Percentiles rank a stretch among this genome's conserved stretches.
These are phyloP conservation scores for Aspergillus sp. DNA, from an alignment of 2,329 filamentous ascomycete genomes.

Conservation along the genomic window DNA sequence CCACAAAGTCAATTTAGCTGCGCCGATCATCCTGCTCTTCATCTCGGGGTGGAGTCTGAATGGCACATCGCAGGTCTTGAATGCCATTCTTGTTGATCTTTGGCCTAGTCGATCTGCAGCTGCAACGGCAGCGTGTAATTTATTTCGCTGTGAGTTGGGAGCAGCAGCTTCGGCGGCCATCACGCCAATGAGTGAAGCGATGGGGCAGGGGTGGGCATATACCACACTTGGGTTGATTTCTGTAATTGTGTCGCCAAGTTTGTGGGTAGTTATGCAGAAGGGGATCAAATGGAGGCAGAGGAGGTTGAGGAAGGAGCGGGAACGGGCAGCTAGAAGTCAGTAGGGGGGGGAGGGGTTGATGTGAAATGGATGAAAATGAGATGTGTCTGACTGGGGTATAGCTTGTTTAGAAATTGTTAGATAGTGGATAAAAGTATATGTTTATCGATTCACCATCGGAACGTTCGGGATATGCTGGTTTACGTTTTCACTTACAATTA, in stretches of 20 bases:
- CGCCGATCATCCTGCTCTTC: conserved; percentile 43
- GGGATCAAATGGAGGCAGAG: not conserved
- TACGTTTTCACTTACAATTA: no score
- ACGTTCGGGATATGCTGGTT: no score
- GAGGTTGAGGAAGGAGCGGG: not conserved
- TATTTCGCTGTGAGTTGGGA: conserved; percentile 47
- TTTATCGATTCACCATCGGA: no score
- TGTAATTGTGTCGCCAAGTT: not conserved
- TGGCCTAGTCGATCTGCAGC: conserved; percentile 45
- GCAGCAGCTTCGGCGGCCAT: conserved; percentile 47
- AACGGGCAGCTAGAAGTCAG: not conserved
- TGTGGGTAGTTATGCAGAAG: not conserved
- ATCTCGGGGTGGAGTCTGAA: conserved; percentile 41
- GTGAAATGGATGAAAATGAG: no score
- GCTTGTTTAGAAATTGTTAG: no score
- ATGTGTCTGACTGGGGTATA: no score
- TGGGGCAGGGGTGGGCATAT: conserved; percentile 12
- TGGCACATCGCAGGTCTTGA: conserved; percentile 46
- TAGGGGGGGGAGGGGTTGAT: no score
- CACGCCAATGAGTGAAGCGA: conserved; percentile 40
- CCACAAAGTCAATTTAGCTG: conserved; percentile 33
- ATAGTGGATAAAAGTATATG: no score
- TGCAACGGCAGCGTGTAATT: conserved; percentile 48
- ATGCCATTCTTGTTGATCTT: conserved; percentile 51
- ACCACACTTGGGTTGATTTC: not conserved